Percentiles rank a stretch among this genome's conserved stretches.
Evolutionary conservation across 2,329 filamentous ascomycete genomes (phyloP).

Genomic region (Stachybotrys chartarum): DNA sequence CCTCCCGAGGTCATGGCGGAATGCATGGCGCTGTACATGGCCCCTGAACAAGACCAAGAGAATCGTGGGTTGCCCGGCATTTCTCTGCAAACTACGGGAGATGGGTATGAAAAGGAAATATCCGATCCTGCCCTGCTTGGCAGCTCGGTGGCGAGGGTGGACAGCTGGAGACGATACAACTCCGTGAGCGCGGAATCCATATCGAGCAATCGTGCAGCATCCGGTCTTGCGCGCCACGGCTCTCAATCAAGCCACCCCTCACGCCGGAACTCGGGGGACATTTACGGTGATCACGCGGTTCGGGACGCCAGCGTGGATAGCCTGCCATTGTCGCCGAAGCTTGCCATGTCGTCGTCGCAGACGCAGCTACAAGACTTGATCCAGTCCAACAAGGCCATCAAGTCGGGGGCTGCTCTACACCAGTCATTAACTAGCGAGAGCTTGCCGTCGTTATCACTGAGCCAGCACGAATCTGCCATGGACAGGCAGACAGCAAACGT

Average conservation of each 20-base stretch:
- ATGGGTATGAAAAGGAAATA: conserved; percentile 17
- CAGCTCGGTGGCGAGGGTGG: conserved; percentile 24
- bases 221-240: conserved; percentile 26
- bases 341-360: conserved; percentile 40
- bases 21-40: conserved; percentile 61
- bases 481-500: conserved; percentile 27
- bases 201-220: conserved; percentile 28
- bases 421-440: conserved; percentile 52
- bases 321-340: conserved; percentile 51
- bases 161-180: conserved; percentile 47
- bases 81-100: neutral
- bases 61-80: conserved; percentile 11
- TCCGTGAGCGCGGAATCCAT: conserved; percentile 41
- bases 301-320: conserved; percentile 44
- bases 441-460: conserved; percentile 44
- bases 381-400: conserved; percentile 51
- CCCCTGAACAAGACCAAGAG: conserved; percentile 17
- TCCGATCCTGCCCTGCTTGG: conserved; percentile 33
- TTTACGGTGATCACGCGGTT: conserved; percentile 20
- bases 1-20: conserved; percentile 73
- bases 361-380: conserved; percentile 54
- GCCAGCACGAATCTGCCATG: conserved; percentile 37
- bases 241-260: conserved; percentile 48
- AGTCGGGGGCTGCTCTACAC: conserved; percentile 39
- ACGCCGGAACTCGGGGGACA: conserved; percentile 36